These are phyloP conservation scores for Aureobasidium sp. DNA, from an alignment of 2,329 filamentous ascomycete genomes.

Conservation along the genomic window DNA sequence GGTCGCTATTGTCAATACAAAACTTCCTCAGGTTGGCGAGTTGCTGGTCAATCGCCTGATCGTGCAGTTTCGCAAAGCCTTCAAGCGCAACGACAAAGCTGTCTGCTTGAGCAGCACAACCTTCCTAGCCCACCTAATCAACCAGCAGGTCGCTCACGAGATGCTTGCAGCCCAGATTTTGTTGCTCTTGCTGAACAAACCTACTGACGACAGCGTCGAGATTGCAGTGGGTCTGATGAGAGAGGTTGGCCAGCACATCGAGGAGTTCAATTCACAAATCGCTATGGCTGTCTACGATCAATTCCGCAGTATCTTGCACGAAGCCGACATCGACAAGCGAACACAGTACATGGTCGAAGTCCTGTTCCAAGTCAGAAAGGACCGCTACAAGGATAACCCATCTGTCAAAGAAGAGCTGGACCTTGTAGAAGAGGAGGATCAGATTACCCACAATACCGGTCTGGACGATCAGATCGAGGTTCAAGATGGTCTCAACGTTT, in stretches of 20 bases:
- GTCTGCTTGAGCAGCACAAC: conserved; percentile 90
- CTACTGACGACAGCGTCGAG: conserved; percentile 94
- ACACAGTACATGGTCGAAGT: conserved; percentile 99
- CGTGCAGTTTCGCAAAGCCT: conserved; percentile 90
- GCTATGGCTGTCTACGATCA: conserved; percentile 89
- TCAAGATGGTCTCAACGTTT: conserved; percentile 85
- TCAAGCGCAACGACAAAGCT: conserved; percentile 93
- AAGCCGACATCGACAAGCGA: conserved; percentile 93
- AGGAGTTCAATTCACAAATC: conserved; percentile 89
- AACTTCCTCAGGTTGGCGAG: conserved; percentile 90
- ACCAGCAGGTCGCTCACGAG: conserved; percentile 92
- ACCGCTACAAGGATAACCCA: conserved; percentile 92
- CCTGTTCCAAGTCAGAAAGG: conserved; percentile 90
- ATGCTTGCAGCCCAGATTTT: conserved; percentile 89
- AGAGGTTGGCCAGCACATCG: conserved; percentile 87
- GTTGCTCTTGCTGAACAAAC: conserved; percentile 85
- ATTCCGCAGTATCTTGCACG: conserved; percentile 89
- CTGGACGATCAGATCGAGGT: conserved; percentile 79
- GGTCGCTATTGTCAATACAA: conserved; percentile 95
- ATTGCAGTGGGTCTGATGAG: conserved; percentile 90
- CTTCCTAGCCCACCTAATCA: conserved; percentile 91
- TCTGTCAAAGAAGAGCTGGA: conserved; percentile 89
- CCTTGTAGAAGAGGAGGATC: conserved; percentile 93
- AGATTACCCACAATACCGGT: conserved; percentile 82
- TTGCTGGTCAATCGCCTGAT: conserved; percentile 78